Evolutionary conservation across 352 stramenopile species (phyloP), one percentile per base, ranked within the genome.

Genomic region (Phytophthora nicotianae): DNA sequence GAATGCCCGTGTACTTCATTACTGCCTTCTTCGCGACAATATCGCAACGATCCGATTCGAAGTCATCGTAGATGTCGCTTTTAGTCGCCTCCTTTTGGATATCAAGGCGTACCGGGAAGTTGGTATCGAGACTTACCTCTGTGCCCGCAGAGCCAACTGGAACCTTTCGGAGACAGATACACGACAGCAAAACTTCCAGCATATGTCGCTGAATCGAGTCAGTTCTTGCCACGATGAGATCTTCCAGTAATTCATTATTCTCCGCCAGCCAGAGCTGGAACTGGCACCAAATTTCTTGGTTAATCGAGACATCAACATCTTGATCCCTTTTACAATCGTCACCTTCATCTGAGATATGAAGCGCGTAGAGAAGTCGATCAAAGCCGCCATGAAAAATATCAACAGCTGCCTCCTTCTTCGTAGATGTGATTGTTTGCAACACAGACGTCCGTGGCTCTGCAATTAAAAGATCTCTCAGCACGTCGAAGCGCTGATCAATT

Each of bases 201-300:
- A 89, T 55, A 41, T 88, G 77, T 1, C 74, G 62, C 35, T 84
- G 74, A 23, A 90, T 89, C 0, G 81, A 55, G 48, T 92, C 77
- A 1, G 85, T 90, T 41, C 80, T 76, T 5, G 70, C 49, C 14
- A 91, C 16, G n/a, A 94, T 79, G 16, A 92, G 29, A 33, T 94
- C 83, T n/a, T 84, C 78, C 9, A 94, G 65, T 3, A 89, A 49
- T 7, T 78, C 59, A 21, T 73, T 74, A 38, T 91, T 84, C 19
- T 90, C 81, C 1, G 77, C 86, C 10, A 94, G 62, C 85, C 85
- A 94, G n/a, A 81, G 62, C n/a, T 89, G 81, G 41, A 94, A 94
- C 43, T 90, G 77, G 10, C 88, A 66, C 83, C 83, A 91, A 17
- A 73, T 85, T 11, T 91, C 80, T 50, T 76, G 70, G 23, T 74